phyloP scores from a whole-genome alignment of 2,329 filamentous ascomycete genomes.

The Lachnellula suecica region DNA sequence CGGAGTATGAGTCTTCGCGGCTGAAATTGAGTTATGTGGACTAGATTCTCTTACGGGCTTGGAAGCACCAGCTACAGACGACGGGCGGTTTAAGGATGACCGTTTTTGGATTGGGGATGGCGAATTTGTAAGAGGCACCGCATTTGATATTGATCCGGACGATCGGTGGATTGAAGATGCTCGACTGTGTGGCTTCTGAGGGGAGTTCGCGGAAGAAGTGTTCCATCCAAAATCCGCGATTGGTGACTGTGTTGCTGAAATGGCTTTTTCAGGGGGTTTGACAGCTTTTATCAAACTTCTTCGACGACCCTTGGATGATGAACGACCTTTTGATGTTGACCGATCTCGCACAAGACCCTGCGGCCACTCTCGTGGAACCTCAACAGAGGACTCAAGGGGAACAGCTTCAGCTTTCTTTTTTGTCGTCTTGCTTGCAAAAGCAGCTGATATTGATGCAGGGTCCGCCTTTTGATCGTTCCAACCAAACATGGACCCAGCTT shows the following conservation, averaged over 20 bases:
- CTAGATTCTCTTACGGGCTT: background rate
- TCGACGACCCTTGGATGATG: slow-evolving; percentile 18
- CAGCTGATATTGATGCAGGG: slow-evolving; percentile 45
- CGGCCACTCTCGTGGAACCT: slow-evolving; percentile 29
- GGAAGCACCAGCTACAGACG: background rate
- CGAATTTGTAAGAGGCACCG: background rate
- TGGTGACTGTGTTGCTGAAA: slow-evolving; percentile 5
- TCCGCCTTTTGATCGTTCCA: slow-evolving; percentile 55
- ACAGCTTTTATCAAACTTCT: slow-evolving; percentile 21
- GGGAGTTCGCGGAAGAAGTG: background rate
- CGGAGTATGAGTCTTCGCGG: background rate
- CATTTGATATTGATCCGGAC: slow-evolving; percentile 1
- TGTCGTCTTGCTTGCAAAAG: slow-evolving; percentile 20
- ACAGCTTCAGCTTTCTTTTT: slow-evolving; percentile 17
- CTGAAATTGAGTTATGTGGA: background rate
- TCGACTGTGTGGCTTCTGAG: background rate
- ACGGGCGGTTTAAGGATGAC: background rate
- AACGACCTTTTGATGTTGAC: slow-evolving; percentile 20
- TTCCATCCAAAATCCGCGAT: slow-evolving; percentile 27
- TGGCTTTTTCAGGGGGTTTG: slow-evolving; percentile 6
- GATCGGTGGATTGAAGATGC: background rate
- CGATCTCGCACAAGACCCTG: slow-evolving; percentile 19
- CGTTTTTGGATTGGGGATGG: background rate
- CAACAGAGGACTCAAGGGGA: slow-evolving; percentile 7
- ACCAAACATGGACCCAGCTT: slow-evolving; percentile 54